Conservation (phyloP, 73 alveolate species). For the Paramecium sexaurelia region DNA sequence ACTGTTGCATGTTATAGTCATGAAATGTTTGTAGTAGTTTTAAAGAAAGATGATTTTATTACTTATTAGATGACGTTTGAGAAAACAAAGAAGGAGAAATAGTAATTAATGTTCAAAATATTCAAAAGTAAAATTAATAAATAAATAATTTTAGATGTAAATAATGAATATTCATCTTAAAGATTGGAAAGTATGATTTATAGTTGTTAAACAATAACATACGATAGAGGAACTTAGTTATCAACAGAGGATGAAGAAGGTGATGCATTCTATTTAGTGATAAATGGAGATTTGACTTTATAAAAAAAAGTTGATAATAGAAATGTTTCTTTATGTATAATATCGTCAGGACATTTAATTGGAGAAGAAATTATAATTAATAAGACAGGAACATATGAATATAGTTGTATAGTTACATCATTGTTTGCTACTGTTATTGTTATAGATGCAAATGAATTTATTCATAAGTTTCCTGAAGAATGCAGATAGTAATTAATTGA, state of each 20-base stretch:
- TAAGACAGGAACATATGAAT: conserved; percentile 11
- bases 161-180: conserved; percentile 35
- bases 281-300: conserved; percentile 15
- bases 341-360: conserved; percentile 24
- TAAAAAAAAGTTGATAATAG: neutral
- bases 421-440: neutral
- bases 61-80: neutral
- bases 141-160: neutral
- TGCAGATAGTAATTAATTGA: conserved; percentile 11
- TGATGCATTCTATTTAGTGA: neutral
- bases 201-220: conserved; percentile 16
- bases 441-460: neutral
- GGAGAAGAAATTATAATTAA: conserved; percentile 47
- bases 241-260: conserved; percentile 22
- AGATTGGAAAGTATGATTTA: conserved; percentile 53
- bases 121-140: conserved; percentile 3
- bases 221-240: neutral
- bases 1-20: conserved; percentile 50
- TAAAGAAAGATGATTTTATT: conserved; percentile 39
- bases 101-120: conserved; percentile 8
- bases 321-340: neutral
- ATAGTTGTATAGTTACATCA: neutral
- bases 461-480: conserved; percentile 40
- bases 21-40: conserved; percentile 11
- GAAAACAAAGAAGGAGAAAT: conserved; percentile 8